Evolutionary conservation across 495 filamentous ascomycete genomes (phyloP).

Genomic region (Umbilicaria muhlenbergii): DNA sequence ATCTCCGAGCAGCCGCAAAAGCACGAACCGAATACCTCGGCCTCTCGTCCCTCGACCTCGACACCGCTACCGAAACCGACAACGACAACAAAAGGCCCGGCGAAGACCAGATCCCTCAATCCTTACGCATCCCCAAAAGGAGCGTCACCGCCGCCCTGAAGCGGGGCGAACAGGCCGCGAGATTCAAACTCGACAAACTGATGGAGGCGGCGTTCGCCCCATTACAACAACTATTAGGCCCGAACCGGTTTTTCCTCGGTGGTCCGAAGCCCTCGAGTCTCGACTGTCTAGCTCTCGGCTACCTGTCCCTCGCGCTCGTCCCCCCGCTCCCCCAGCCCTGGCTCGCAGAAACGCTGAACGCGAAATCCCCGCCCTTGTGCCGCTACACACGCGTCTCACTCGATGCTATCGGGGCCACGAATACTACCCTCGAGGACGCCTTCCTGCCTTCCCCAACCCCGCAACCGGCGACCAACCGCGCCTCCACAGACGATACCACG

Average conservation of each 20-base stretch:
- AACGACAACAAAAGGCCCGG: slow-evolving; percentile 9
- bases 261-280: slow-evolving; percentile 36
- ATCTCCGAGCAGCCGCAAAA: slow-evolving; percentile 49
- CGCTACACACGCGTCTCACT: slow-evolving; percentile 35
- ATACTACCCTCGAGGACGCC: not conserved
- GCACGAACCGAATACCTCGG: slow-evolving; percentile 57
- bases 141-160: slow-evolving; percentile 16
- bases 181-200: slow-evolving; percentile 57
- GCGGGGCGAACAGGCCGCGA: slow-evolving; percentile 20
- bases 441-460: not conserved
- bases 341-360: slow-evolving; percentile 45
- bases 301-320: slow-evolving; percentile 56
- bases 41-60: slow-evolving; percentile 49
- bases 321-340: slow-evolving; percentile 57
- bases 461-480: not conserved
- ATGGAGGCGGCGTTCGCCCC: slow-evolving; percentile 54
- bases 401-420: not conserved
- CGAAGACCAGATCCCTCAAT: slow-evolving; percentile 3
- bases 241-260: slow-evolving; percentile 37
- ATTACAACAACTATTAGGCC: slow-evolving; percentile 42
- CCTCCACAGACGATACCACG: too few relatives aligned
- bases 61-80: slow-evolving; percentile 25
- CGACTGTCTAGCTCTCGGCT: slow-evolving; percentile 68
- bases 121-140: slow-evolving; percentile 13
- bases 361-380: slow-evolving; percentile 35